These are phyloP conservation scores for Ceratocystis eucalypticola DNA, from an alignment of 2,329 filamentous ascomycete genomes.

Conservation along the genomic window DNA sequence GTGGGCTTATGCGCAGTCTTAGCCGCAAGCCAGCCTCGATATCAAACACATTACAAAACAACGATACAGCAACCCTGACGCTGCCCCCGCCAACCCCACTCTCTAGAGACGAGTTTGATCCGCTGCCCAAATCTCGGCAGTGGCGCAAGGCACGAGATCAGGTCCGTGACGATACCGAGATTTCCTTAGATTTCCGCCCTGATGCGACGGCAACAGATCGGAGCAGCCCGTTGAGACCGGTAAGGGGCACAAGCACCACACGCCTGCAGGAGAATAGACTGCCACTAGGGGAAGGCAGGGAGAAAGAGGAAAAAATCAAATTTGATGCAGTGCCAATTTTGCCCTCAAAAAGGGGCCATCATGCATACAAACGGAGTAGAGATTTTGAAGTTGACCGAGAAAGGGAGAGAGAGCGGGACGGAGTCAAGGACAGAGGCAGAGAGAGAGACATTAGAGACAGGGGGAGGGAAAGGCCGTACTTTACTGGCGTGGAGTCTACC, in stretches of 20 bases:
- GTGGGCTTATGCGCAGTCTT: background rate
- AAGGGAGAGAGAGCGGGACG: background rate
- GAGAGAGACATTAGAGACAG: background rate
- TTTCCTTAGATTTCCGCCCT: slow-evolving; percentile 12
- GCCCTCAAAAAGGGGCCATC: background rate
- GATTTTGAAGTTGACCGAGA: background rate
- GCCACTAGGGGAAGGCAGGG: background rate
- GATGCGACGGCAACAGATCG: slow-evolving; percentile 12
- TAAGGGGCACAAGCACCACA: background rate
- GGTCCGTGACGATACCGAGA: slow-evolving; percentile 25
- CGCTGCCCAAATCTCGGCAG: slow-evolving; percentile 3
- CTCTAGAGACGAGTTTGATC: background rate
- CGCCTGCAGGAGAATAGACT: background rate
- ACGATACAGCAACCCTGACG: background rate
- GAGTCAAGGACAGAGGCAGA: background rate
- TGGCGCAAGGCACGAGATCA: slow-evolving; percentile 27
- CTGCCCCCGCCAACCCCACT: background rate
- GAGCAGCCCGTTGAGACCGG: slow-evolving; percentile 11
- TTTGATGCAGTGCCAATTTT: too few relatives aligned
- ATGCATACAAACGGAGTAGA: background rate
- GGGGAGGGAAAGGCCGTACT: background rate
- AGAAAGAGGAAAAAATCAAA: too few relatives aligned
- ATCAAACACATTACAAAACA: background rate
- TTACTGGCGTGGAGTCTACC: too few relatives aligned
- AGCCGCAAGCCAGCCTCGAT: background rate